Base-by-base conservation (phyloP, 805 yeast genomes). In the Candida succiphila region DNA sequence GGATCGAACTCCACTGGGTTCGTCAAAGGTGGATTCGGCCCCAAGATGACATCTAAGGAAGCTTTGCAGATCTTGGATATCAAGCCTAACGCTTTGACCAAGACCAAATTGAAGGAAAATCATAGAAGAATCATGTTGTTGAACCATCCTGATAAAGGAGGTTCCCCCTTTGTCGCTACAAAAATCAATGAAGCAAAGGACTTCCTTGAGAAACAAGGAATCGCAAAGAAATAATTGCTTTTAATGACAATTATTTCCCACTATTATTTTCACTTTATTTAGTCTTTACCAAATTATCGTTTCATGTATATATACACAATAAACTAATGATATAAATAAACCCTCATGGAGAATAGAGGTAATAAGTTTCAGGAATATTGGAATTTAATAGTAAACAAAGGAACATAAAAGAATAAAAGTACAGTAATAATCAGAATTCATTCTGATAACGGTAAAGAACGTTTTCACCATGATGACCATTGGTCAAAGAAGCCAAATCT, bases 131-230 rank as follows among this genome's bases (percentile, higher is more conserved):
- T 87, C 48, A 83, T 88, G 92, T 59, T 85, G 58, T 72, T 81
- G 32, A 88, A 88, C 55, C 96, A 88, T 52, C 96, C 96, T 9
- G 96, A 88, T 62, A 82, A 78, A 52, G 96, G 96, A 23, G 96
- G 96, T 2, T 80, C 94, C 9, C 83, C 94, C 19, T 86, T 72
- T 48, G 55, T 88, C 56, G 95, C 96, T 30, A 78, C 88, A 37
- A 88, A 88, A 63, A 80, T 88, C 40, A 88, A 88, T 54, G 95
- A 88, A 60, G 96, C 96, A 19, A 79, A 80, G 50, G 94, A 85
- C 47, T 72, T 81, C 46, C 61, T 84, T 52, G 78, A 75, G 37
- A 78, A 78, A 54, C 70, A 78, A 51, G 78, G 77, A 25, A n/a
- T n/a, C n/a, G 68, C 70, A 25, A 46, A 45, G 34, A 56, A 55